These are phyloP conservation scores for Porpolomopsis calyptriformis DNA, from an alignment of 768 basidiomycete genomes.

Conservation along the genomic window DNA sequence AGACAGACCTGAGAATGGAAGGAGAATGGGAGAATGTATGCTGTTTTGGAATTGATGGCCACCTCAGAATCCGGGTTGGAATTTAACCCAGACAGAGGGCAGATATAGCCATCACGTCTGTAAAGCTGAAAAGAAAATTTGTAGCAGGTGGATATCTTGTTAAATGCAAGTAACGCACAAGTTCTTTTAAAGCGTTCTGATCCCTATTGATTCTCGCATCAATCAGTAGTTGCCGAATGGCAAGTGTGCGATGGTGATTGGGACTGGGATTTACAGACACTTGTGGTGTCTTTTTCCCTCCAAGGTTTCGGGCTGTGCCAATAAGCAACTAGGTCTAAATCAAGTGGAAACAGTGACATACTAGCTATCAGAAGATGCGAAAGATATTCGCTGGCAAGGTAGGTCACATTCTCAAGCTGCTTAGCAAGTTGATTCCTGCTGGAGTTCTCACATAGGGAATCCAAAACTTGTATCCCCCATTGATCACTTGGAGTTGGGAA, in stretches of 20 bases:
- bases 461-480: neutral
- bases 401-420: neutral
- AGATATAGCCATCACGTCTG: conserved; percentile 4
- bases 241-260: neutral
- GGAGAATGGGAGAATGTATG: conserved; percentile 2
- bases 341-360: neutral
- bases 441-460: neutral
- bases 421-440: neutral
- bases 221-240: neutral
- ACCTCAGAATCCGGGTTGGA: neutral
- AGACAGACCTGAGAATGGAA: neutral
- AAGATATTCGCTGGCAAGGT: conserved; percentile 2
- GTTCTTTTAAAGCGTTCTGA: conserved; percentile 2
- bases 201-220: neutral
- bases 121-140: neutral
- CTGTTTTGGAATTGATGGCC: neutral
- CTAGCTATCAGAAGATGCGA: conserved; percentile 2
- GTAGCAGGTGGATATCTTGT: neutral
- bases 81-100: neutral
- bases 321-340: neutral
- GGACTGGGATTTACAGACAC: neutral
- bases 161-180: neutral
- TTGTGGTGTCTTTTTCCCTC: neutral
- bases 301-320: neutral
- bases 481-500: neutral